Evolutionary conservation across 2,329 filamentous ascomycete genomes (phyloP), one percentile per base, ranked within the genome.

Genomic region (Exophiala phaeomuriformis): DNA sequence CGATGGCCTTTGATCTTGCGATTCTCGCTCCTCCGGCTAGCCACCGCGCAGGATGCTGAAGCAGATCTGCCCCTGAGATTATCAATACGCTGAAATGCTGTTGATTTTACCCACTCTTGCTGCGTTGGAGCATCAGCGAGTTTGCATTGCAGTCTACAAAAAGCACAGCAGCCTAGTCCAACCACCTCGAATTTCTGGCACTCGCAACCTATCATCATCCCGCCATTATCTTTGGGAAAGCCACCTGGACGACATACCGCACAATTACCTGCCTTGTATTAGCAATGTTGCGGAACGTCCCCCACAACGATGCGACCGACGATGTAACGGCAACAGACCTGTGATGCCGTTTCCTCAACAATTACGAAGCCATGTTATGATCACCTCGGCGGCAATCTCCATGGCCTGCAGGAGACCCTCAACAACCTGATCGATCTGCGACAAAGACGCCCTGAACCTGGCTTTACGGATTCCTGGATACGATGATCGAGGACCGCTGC

Each of bases 121-220:
- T 49, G 44, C 32, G 47, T 52, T 57, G 57, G 53, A 53, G 57
- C 57, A 56, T 59, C 57, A 57, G 54, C 53, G 53, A 57, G 57
- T 43, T 51, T 49, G 53, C 50, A 51, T 46, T 10, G 30, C 40
- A 42, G 33, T 53, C 29, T 39, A 46, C 43, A 31, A n/a, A 48
- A 28, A 39, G 43, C 30, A 52, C 48, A 55, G 53, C 50, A 52
- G 52, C 49, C 30, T 43, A 51, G 41, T 45, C 40, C n/a, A 27
- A 27, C 9, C 28, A 27, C 29, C 6, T 28, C 32, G 45, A 33
- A 48, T 36, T 19, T 27, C 8, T 5, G 29, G 19, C 5, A 5
- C 32, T 19, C 19, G 19, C 19, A 19, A 19, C 19, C 19, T 19
- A 19, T 19, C 19, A 19, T 19, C 19, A 19, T 19, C 19, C 19